Evolutionary conservation across 495 filamentous ascomycete genomes (phyloP), one percentile per base, ranked within the genome.

Genomic region (Penicillium herquei): DNA sequence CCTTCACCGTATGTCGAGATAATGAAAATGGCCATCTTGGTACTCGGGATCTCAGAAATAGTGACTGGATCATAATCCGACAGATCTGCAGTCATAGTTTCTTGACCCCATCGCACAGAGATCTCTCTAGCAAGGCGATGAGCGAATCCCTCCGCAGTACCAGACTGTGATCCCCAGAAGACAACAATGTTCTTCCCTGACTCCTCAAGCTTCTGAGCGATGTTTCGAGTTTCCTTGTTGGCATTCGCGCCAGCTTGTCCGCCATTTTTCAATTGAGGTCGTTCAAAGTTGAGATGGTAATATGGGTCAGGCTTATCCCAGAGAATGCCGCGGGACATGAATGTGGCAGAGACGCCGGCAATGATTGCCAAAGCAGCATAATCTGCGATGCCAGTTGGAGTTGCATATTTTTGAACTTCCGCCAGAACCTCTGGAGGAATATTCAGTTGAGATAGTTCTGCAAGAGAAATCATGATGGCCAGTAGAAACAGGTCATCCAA

Each of bases 121-220:
- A 76, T 74, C 26, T 83, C 80, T 47, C 74, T 63, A 0, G 69
- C 74, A 13, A 84, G 64, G 7, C 71, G 66, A 45, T 75, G 63
- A 12, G 79, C 79, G 52, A 81, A 74, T 0, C 69, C 69, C 55
- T 83, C 80, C 0, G 79, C 77, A 0, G 78, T 83, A 10, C 81
- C 80, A 13, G 79, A 81, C 65, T 84, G 80, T 0, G 78, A 82
- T 46, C 77, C 80, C 75, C 76, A 84, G 59, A 83, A 78, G 8
- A 83, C 69, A 13, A 79, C 76, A n/a, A 78, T 59, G 10, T 69
- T 52, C 47, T 70, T 73, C 7, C 72, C 61, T 1, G 68, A 59
- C 42, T 71, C 66, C 16, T 68, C 63, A 12, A 74, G 33, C 31
- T 69, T 71, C 30, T 67, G 66, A 11, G 70, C 71, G 33, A 74